phyloP scores from a whole-genome alignment of 768 basidiomycete species.

The Suillus subalutaceus region DNA sequence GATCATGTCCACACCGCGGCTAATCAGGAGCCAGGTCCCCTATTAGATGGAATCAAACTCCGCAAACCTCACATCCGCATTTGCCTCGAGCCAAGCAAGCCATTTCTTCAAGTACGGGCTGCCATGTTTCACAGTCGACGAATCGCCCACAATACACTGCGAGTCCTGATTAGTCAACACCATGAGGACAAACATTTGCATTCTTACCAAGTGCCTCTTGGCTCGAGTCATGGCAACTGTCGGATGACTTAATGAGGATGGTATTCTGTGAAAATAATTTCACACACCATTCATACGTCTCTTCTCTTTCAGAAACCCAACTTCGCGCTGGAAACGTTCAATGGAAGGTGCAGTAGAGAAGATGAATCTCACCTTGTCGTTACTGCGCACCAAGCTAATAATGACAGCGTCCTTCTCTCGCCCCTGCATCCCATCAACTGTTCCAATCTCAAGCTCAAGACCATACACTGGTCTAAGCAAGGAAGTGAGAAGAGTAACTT shows the following conservation, averaged over 20 bases:
- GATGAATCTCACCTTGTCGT: slow-evolving; percentile 60
- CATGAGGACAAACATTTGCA: neutral
- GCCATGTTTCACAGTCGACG: slow-evolving; percentile 86
- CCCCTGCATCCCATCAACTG: slow-evolving; percentile 97
- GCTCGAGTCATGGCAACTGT: slow-evolving; percentile 92
- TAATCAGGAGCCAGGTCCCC: neutral
- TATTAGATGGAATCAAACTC: slow-evolving; percentile 52
- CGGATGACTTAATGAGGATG: neutral
- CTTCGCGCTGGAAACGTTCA: slow-evolving; percentile 61
- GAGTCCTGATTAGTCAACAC: neutral
- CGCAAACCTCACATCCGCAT: slow-evolving; percentile 90
- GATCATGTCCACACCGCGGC: neutral
- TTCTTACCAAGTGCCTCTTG: slow-evolving; percentile 78
- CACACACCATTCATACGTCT: slow-evolving; percentile 81
- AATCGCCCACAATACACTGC: slow-evolving; percentile 93
- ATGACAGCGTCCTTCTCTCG: slow-evolving; percentile 94
- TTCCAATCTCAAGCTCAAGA: slow-evolving; percentile 80
- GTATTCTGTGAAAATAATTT: neutral
- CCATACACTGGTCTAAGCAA: slow-evolving; percentile 75
- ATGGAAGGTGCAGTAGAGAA: slow-evolving; percentile 9
- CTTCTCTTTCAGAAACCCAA: slow-evolving; percentile 94
- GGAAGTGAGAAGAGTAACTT: slow-evolving; percentile 83
- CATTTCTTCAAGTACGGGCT: slow-evolving; percentile 84
- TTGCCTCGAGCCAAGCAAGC: slow-evolving; percentile 87
- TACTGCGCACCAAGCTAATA: slow-evolving; percentile 91